phyloP scores from a whole-genome alignment of 2,329 filamentous ascomycete genomes.

The Raffaelea ambrosiae region DNA sequence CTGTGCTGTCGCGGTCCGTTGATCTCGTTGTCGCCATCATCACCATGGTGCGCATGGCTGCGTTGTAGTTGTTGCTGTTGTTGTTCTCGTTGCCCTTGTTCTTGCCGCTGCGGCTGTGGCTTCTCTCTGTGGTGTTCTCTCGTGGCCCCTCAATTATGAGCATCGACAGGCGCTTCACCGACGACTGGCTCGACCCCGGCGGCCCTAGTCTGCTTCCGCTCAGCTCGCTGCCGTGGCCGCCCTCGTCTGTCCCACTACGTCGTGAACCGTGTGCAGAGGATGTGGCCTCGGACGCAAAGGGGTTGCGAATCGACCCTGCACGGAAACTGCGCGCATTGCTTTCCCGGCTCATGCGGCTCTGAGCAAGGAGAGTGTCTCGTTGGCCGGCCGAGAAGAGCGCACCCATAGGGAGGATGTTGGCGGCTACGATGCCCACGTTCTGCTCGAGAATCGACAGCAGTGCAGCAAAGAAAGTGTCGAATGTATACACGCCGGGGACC shows the following conservation, averaged over 20 bases:
- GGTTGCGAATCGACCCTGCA: slow-evolving; percentile 11
- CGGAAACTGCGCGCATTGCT: background rate
- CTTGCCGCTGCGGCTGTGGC: no score
- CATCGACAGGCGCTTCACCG: slow-evolving; percentile 14
- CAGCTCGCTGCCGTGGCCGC: background rate
- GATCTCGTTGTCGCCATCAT: no score
- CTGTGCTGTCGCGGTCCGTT: background rate
- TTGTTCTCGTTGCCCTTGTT: background rate
- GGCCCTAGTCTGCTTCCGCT: no score
- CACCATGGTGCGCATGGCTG: background rate
- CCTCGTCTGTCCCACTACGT: background rate
- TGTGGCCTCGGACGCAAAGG: slow-evolving; percentile 5
- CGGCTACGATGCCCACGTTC: slow-evolving; percentile 27
- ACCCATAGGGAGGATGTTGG: slow-evolving; percentile 26
- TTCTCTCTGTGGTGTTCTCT: slow-evolving; percentile 12
- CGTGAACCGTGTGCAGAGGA: background rate
- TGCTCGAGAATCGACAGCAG: slow-evolving; percentile 26
- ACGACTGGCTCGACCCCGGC: slow-evolving; percentile 3
- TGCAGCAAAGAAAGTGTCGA: slow-evolving; percentile 21
- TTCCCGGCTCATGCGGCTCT: slow-evolving; percentile 6
- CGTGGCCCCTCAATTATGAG: slow-evolving; percentile 19
- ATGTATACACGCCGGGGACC: slow-evolving; percentile 18
- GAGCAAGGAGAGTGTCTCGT: slow-evolving; percentile 1
- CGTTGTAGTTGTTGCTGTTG: background rate
- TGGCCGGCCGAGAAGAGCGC: slow-evolving; percentile 18